A percentile compares a stretch with the other conserved stretches of the same genome.
phyloP scores from a whole-genome alignment of 208 protist genomes.

The Leishmania tarentolae region DNA sequence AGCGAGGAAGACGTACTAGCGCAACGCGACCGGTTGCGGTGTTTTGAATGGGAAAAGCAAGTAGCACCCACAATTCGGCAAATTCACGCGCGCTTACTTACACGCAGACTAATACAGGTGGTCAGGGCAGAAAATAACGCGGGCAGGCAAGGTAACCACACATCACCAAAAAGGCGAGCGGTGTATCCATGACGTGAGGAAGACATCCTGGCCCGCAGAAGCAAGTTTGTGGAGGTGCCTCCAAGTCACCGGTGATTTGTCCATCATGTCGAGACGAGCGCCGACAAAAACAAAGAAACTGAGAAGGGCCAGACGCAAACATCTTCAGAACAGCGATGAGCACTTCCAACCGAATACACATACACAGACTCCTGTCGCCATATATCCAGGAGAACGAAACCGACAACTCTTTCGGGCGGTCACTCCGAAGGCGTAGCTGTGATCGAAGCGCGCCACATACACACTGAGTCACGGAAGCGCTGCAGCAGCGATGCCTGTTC shows the following conservation, averaged over 20 bases:
- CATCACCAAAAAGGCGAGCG: not conserved
- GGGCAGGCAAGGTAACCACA: not conserved
- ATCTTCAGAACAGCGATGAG: not conserved
- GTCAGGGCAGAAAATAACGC: not conserved
- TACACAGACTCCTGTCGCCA: too few species aligned
- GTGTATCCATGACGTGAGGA: not conserved
- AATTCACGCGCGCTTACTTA: not conserved
- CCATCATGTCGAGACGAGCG: not conserved
- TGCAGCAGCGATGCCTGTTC: constrained; percentile 13
- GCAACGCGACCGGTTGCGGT: not conserved
- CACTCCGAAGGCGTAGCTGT: not conserved
- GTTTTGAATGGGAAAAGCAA: not conserved
- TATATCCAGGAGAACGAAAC: not conserved
- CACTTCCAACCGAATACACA: not conserved
- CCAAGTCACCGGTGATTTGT: not conserved
- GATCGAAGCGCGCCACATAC: constrained; percentile 8
- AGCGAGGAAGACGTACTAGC: not conserved
- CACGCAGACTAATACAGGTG: not conserved
- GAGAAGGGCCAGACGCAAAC: not conserved
- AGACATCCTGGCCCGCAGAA: not conserved
- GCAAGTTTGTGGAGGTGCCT: not conserved
- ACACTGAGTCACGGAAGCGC: constrained; percentile 25
- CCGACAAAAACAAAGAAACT: not conserved
- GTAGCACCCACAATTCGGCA: not conserved
- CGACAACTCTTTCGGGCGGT: not conserved